Evolutionary conservation across 75 land plant genomes (phyloP).

Genomic region (Selaginella tamariscina): DNA sequence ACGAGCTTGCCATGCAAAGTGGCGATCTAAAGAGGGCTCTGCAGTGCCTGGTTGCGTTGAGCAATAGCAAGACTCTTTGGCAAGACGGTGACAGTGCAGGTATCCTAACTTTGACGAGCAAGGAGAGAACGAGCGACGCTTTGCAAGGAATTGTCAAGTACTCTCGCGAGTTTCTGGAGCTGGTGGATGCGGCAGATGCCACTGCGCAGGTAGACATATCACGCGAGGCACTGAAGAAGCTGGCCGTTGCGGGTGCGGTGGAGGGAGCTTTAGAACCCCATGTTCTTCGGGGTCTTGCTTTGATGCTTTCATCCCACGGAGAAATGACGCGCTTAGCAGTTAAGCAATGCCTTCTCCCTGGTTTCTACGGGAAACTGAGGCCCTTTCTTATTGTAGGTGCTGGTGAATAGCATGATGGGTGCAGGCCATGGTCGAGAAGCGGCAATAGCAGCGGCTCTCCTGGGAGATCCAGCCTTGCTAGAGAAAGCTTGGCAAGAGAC

Average conservation of each 20-base stretch:
- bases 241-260: slow-evolving; percentile 87
- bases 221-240: slow-evolving; percentile 71
- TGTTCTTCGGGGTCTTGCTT: slow-evolving; percentile 65
- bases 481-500: slow-evolving; percentile 99
- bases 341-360: slow-evolving; percentile 5
- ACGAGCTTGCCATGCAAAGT: slow-evolving; percentile 92
- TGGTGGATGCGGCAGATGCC: slow-evolving; percentile 99
- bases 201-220: slow-evolving; percentile 91
- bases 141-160: slow-evolving; percentile 90
- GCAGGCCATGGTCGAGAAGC: slow-evolving; percentile 91
- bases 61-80: slow-evolving; percentile 83
- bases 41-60: slow-evolving; percentile 80
- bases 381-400: slow-evolving; percentile 36
- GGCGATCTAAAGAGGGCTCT: slow-evolving; percentile 94
- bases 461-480: slow-evolving; percentile 85
- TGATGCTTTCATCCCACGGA: slow-evolving; percentile 90
- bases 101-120: slow-evolving; percentile 48
- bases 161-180: slow-evolving; percentile 80
- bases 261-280: slow-evolving; percentile 75
- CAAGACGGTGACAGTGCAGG: slow-evolving; percentile 65
- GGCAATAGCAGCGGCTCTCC: slow-evolving; percentile 86
- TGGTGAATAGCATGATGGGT: slow-evolving; percentile 65
- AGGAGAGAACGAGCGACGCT: slow-evolving; percentile 59
- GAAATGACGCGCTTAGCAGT: slow-evolving; percentile 90
- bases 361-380: neutral